Base-by-base conservation (phyloP, 495 filamentous ascomycete genomes). In the Hypoxylon trugodes region DNA sequence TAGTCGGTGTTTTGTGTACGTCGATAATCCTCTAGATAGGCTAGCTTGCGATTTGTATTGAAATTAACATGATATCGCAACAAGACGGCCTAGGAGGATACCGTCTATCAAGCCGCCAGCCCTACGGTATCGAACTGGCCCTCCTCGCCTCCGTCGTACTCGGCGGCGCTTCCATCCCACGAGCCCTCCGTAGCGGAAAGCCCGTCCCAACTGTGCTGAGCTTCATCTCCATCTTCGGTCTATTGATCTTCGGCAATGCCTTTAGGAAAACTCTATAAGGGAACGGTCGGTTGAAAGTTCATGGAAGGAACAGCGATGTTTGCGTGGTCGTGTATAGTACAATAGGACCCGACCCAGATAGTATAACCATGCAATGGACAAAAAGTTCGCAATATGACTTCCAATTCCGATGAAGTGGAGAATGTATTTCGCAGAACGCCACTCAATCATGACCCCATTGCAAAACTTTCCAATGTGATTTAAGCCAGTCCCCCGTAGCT, bases 101-200 rank as follows among this genome's bases (percentile, higher is more conserved):
- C 66, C 88, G 90, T 43, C 84, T 92, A 58, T 82, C 82, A 33
- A 86, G 80, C 16, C 76, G 77, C 42, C 82, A 91, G 68, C 52
- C 88, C 9, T 91, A 90, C 69, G 92, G 90, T 45, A 76, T 91
- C 51, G 92, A 94, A 61, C 73, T 91, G 26, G 87, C 86, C 4
- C 76, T 96, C 19, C 81, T 97, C 22, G 95, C 95, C 2, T 94
- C 90, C 7, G 65, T 89, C 24, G 81, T 97, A 15, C 80, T 98
- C 45, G 92, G 90, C 5, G 93, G 91, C 1, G 86, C 86, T 30
- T 89, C 89, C 4, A 83, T 97, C 46, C 95, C 95, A 9, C 81
- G 96, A 38, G 96, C 92, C 6, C 84, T 98, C 51, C 87, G 85
- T 75, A 83, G 86, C 43, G 78, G 79, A 65, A 96, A 96, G 83